Percentiles rank a stretch among this genome's conserved stretches.
phyloP scores from a whole-genome alignment of 106 monocot genomes.

The Agapanthus africanus region DNA sequence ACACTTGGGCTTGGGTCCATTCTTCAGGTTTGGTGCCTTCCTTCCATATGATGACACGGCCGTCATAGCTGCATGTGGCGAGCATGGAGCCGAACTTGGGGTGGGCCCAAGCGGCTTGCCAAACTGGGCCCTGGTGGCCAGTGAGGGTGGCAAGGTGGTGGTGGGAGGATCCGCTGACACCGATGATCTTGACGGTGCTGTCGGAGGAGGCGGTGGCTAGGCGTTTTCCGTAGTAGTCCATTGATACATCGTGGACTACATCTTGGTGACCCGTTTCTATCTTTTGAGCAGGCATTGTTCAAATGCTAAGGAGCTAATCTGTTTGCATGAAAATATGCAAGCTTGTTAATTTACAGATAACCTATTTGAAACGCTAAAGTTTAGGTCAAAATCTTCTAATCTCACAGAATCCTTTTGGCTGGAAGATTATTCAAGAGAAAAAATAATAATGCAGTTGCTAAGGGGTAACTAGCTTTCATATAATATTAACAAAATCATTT shows the following conservation, averaged over 20 bases:
- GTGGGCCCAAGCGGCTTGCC: constrained; percentile 29
- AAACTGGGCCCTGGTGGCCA: constrained; percentile 27
- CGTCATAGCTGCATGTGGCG: constrained; percentile 22
- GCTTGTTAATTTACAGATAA: not conserved
- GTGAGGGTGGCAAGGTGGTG: constrained; percentile 21
- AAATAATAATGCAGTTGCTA: too few relatives aligned
- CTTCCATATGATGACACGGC: constrained; percentile 28
- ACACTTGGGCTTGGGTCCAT: constrained; percentile 19
- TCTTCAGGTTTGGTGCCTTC: constrained; percentile 28
- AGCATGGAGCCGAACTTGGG: constrained; percentile 29
- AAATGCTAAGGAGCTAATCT: not conserved
- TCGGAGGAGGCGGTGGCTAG: constrained; percentile 22
- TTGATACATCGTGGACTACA: constrained; percentile 16
- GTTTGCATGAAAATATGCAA: not conserved
- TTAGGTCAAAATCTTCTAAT: too few relatives aligned
- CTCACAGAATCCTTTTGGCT: too few relatives aligned
- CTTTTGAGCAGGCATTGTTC: constrained; percentile 18
- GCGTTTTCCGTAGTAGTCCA: constrained; percentile 19
- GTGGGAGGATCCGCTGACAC: constrained; percentile 22
- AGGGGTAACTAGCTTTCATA: too few relatives aligned
- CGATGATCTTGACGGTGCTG: constrained; percentile 18
- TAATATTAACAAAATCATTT: too few relatives aligned
- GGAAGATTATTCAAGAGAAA: too few relatives aligned
- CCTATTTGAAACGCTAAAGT: too few relatives aligned
- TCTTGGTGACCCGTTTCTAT: constrained; percentile 19